Evolutionary conservation across 441 rosid species (phyloP), one percentile per base, ranked within the genome.

Genomic region (Erysimum cheiri): DNA sequence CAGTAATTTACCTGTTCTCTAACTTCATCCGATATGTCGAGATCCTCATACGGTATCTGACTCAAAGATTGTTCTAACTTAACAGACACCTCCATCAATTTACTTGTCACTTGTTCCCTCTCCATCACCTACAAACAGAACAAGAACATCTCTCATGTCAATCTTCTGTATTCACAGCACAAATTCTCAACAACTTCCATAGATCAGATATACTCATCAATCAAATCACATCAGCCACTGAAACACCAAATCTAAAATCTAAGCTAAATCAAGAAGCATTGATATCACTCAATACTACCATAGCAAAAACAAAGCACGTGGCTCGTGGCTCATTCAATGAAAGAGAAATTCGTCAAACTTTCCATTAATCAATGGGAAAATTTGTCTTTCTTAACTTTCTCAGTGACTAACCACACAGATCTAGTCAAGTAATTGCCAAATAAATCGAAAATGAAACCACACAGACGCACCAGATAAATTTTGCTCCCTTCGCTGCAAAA

Each of bases 11-110:
- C 98, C 97, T 91, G 97, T 66, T 93, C 98, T 71, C 87, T 93
- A 61, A 93, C 95, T 88, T 93, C 98, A 76, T 89, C 97, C 3
- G 96, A 88, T 69, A 93, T 89, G 64, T 89, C 96, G 15, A 93
- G 95, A 53, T 78, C 81, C 64, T 88, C 92, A 64, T 52, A 84
- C 32, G 91, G 78, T 73, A 91, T 85, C 79, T 75, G 79, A 72
- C 91, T 83, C 63, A 93, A 79, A 56, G 92, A 87, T 80, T 85
- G 91, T 74, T 91, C 97, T 77, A 93, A 55, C 77, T 67, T 82
- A 5, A 78, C 78, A 11, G 95, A 91, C 75, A 91, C 82, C 70
- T 85, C 93, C 70, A 81, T 76, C 71, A 85, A 87, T 67, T 81
- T 88, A 68, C 74, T 74, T 82, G 87, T 85, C 70, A 89, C 78